Evolutionary conservation across 768 basidiomycete genomes (phyloP).

Genomic region (Lyophyllum atratum): DNA sequence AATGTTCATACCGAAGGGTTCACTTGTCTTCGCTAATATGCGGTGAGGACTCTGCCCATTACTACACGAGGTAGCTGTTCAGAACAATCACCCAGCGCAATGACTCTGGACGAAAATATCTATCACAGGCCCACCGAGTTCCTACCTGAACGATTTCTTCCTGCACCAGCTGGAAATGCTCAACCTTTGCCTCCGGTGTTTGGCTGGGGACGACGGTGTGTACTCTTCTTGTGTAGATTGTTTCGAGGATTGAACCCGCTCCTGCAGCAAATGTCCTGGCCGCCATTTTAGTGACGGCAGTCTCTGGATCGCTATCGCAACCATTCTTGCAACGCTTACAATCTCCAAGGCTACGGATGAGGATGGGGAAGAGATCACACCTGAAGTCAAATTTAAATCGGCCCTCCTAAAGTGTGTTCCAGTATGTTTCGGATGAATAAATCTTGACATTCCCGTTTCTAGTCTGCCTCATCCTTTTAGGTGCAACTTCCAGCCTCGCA

Average conservation of each 20-base stretch:
- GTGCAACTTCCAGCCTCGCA: conserved; percentile 10
- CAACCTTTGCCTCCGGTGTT: conserved; percentile 27
- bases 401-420: too few relatives aligned
- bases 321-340: conserved; percentile 21
- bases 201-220: conserved; percentile 36
- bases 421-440: too few relatives aligned
- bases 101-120: conserved; percentile 28
- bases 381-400: too few relatives aligned
- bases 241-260: neutral
- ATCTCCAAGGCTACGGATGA: too few relatives aligned
- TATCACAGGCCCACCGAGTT: conserved; percentile 31
- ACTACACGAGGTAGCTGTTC: neutral
- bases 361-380: too few relatives aligned
- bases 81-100: conserved; percentile 20
- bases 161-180: conserved; percentile 18
- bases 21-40: conserved; percentile 19
- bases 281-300: conserved; percentile 25
- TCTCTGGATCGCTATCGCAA: conserved; percentile 22
- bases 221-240: neutral
- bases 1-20: conserved; percentile 23
- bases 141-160: conserved; percentile 27
- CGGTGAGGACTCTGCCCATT: conserved; percentile 9
- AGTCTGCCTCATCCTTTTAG: too few relatives aligned
- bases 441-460: too few relatives aligned
- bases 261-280: conserved; percentile 26